Evolutionary conservation across 768 basidiomycete genomes (phyloP).

Genomic region (Pleurotus tuber-regium): DNA sequence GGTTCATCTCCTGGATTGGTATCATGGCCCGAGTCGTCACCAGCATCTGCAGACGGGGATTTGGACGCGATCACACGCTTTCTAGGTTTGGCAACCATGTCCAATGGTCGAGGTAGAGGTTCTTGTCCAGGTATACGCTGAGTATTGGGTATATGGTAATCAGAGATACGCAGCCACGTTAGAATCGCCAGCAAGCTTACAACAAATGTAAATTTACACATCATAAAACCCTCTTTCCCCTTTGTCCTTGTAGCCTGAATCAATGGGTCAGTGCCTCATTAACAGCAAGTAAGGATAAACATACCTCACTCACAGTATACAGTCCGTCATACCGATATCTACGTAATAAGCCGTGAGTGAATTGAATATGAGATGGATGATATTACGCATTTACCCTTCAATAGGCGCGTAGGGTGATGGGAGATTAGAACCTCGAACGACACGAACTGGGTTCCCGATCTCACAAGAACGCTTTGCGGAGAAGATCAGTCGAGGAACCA

Average conservation of each 20-base stretch:
- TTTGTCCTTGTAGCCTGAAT: constrained; percentile 26
- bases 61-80: neutral
- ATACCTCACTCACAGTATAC: constrained; percentile 34
- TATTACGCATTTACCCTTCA: constrained; percentile 29
- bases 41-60: too few species aligned
- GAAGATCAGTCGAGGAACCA: neutral
- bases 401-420: constrained; percentile 32
- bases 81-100: neutral
- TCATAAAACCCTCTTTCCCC: constrained; percentile 24
- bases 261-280: neutral
- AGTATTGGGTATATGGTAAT: neutral
- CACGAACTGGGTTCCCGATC: constrained; percentile 34
- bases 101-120: neutral
- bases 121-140: neutral
- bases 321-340: constrained; percentile 45
- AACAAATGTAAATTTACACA: constrained; percentile 29
- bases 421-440: constrained; percentile 33
- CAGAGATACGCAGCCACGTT: neutral
- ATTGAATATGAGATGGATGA: neutral
- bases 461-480: constrained; percentile 26
- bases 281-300: constrained; percentile 5
- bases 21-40: too few species aligned
- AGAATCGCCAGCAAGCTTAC: constrained; percentile 14
- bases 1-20: too few species aligned
- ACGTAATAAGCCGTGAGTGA: neutral